Percentiles rank a stretch among this genome's conserved stretches.
These are phyloP conservation scores for Cardamine occulta DNA, from an alignment of 345 rosid genomes.

Conservation along the genomic window DNA sequence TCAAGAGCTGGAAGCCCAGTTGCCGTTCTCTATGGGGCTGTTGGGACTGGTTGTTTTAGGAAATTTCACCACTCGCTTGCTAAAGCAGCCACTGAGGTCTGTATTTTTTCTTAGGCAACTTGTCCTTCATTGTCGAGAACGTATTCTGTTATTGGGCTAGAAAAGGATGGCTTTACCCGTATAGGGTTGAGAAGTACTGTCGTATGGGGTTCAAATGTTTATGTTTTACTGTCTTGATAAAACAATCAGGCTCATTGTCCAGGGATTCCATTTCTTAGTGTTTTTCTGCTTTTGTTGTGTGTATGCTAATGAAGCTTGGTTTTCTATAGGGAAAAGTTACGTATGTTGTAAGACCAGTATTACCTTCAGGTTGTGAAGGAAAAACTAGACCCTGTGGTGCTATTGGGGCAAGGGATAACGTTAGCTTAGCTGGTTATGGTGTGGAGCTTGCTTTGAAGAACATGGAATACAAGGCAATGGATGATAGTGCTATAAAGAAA, in stretches of 20 bases:
- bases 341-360: constrained; percentile 90
- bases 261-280: not conserved
- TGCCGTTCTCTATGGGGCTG: constrained; percentile 88
- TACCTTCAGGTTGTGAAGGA: constrained; percentile 85
- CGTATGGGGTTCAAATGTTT: constrained; percentile 12
- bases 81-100: constrained; percentile 76
- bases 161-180: not conserved
- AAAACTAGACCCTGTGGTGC: constrained; percentile 80
- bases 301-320: constrained; percentile 29
- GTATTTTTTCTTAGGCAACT: constrained; percentile 18
- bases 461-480: constrained; percentile 99
- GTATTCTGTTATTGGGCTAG: not conserved
- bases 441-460: constrained; percentile 99
- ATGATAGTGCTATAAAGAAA: constrained; percentile 89
- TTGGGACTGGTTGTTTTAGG: constrained; percentile 84
- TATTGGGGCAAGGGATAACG: constrained; percentile 72
- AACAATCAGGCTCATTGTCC: constrained; percentile 9
- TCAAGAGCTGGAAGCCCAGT: constrained; percentile 65
- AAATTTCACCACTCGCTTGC: constrained; percentile 68
- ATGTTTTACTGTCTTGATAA: not conserved
- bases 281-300: constrained; percentile 24
- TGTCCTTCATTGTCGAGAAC: not conserved
- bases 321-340: constrained; percentile 75
- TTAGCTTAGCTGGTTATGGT: constrained; percentile 96
- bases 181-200: not conserved